Conservation (phyloP, 768 basidiomycete species). For the Lactifluus pinguis region DNA sequence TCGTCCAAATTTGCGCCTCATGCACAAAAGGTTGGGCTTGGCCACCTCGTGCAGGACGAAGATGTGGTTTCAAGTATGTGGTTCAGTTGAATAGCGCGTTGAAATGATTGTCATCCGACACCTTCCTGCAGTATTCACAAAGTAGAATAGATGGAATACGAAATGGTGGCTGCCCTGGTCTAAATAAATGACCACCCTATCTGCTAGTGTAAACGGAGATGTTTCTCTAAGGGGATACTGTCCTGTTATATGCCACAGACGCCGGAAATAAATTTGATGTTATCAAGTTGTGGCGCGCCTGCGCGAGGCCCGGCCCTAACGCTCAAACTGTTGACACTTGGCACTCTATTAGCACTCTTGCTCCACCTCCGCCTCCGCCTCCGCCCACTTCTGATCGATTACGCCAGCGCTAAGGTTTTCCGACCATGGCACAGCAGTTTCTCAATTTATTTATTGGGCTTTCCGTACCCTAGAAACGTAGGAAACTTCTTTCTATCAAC, state of each 20-base stretch:
- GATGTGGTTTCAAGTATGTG: constrained; percentile 82
- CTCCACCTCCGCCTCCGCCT: background rate
- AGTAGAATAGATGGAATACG: background rate
- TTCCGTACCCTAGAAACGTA: background rate
- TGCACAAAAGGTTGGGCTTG: constrained; percentile 86
- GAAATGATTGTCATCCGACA: background rate
- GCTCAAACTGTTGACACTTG: too few species aligned
- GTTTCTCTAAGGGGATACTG: background rate
- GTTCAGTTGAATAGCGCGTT: background rate
- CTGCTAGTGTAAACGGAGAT: background rate
- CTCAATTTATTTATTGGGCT: background rate
- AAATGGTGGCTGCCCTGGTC: background rate
- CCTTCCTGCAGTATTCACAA: constrained; percentile 29
- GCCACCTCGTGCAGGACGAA: constrained; percentile 78
- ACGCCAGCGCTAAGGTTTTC: background rate
- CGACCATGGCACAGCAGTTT: background rate
- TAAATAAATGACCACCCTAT: background rate
- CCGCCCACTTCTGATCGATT: background rate
- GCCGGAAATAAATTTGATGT: background rate
- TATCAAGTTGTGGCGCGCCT: background rate
- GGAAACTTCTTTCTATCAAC: background rate
- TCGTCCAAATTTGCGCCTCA: constrained; percentile 92
- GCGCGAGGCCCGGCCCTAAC: background rate
- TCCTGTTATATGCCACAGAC: background rate
- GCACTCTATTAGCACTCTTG: background rate